These are phyloP conservation scores for Funneliformis geosporum DNA, from an alignment of 192 early-diverging fungal genomes.

Conservation along the genomic window DNA sequence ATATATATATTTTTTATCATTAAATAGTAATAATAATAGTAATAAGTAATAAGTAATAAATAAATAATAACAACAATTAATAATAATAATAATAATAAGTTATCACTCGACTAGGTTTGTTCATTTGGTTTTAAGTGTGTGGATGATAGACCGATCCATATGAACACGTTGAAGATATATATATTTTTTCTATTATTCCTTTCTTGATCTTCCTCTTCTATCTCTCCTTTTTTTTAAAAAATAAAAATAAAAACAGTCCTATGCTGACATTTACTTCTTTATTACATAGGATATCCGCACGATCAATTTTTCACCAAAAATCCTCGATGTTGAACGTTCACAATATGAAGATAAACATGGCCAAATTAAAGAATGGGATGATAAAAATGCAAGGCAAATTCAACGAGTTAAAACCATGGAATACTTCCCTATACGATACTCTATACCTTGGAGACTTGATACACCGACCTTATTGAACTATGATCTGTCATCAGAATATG, in stretches of 20 bases:
- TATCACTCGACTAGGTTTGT: background rate
- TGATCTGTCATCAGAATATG: background rate
- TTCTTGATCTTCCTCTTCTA: background rate
- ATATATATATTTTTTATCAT: no score
- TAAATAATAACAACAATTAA: no score
- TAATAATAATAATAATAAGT: no score
- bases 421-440: background rate
- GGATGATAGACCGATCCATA: background rate
- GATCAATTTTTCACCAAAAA: background rate
- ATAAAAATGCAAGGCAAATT: background rate
- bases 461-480: background rate
- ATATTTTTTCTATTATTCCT: background rate
- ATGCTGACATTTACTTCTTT: background rate
- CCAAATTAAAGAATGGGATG: background rate
- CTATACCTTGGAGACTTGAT: background rate
- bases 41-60: no score
- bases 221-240: background rate
- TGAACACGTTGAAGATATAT: background rate
- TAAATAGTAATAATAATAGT: no score
- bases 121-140: background rate
- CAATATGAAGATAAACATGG: background rate
- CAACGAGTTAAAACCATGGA: background rate
- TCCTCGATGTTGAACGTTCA: background rate
- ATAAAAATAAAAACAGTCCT: background rate
- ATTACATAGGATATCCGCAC: background rate